Conservation (phyloP, 2,329 filamentous ascomycete genomes). For the Fonsecaea nubica region DNA sequence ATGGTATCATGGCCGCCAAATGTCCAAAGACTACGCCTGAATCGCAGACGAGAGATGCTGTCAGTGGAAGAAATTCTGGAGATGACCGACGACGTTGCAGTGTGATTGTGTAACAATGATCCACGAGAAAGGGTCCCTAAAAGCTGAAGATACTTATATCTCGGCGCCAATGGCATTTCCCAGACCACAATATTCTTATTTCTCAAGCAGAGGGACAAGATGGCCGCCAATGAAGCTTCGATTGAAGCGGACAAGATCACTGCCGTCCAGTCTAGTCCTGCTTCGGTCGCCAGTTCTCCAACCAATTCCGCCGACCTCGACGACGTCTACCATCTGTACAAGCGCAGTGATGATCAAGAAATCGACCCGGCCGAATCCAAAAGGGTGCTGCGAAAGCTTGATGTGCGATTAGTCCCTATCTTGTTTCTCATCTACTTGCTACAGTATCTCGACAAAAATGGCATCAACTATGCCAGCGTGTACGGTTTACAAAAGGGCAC, state of each 20-base stretch:
- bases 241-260: constrained; percentile 28
- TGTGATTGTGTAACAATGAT: background rate
- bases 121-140: background rate
- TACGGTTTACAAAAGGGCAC: constrained; percentile 50
- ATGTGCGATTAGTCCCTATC: constrained; percentile 34
- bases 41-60: background rate
- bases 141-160: constrained; percentile 2
- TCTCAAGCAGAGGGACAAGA: constrained; percentile 14
- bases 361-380: constrained; percentile 35
- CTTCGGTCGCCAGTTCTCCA: constrained; percentile 15
- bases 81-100: constrained; percentile 9
- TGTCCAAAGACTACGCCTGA: background rate
- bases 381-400: constrained; percentile 36
- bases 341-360: constrained; percentile 41
- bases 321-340: constrained; percentile 49
- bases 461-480: constrained; percentile 48
- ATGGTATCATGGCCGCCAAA: constrained; percentile 25
- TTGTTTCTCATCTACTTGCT: constrained; percentile 37
- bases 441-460: constrained; percentile 39
- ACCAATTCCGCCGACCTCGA: constrained; percentile 41
- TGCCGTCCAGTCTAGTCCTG: constrained; percentile 22
- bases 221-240: constrained; percentile 23
- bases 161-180: background rate
- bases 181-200: background rate
- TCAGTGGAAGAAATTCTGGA: background rate